A percentile compares a stretch with the other conserved stretches of the same genome.
Conservation (phyloP, 225 moss, liverwort and hornwort genomes). For the Sphagnum tenellum region DNA sequence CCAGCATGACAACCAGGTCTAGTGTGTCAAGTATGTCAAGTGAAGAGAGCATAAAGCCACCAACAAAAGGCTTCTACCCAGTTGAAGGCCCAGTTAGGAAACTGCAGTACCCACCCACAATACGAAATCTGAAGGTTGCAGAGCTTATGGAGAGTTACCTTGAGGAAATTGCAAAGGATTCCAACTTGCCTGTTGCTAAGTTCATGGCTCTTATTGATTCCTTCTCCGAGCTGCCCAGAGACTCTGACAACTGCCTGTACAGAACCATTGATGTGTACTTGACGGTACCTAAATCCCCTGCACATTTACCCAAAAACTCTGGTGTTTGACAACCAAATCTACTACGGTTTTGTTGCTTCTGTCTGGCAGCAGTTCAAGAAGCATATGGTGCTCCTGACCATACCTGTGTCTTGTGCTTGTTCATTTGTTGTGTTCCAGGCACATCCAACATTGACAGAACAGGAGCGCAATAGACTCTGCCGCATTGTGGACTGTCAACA, state of each 20-base stretch:
- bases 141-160: slow-evolving; percentile 84
- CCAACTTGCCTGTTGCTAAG: slow-evolving; percentile 55
- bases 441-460: slow-evolving; percentile 74
- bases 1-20: slow-evolving; percentile 15
- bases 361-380: no score
- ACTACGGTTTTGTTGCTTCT: no score
- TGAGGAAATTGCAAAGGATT: slow-evolving; percentile 77
- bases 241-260: slow-evolving; percentile 83
- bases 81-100: slow-evolving; percentile 25
- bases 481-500: slow-evolving; percentile 84
- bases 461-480: slow-evolving; percentile 80
- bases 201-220: slow-evolving; percentile 77
- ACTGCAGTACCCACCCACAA: slow-evolving; percentile 26
- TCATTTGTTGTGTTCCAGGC: slow-evolving; percentile 25
- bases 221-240: slow-evolving; percentile 60
- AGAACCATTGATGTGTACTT: slow-evolving; percentile 93
- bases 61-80: no score
- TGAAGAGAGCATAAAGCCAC: slow-evolving; percentile 1
- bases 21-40: slow-evolving; percentile 19
- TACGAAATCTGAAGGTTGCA: slow-evolving; percentile 69
- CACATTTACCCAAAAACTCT: no score
- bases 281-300: slow-evolving; percentile 29
- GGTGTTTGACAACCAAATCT: no score
- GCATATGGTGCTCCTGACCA: no score
- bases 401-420: no score